phyloP scores from a whole-genome alignment of 1,284 basidiomycete species.

The Fomes fomentarius region DNA sequence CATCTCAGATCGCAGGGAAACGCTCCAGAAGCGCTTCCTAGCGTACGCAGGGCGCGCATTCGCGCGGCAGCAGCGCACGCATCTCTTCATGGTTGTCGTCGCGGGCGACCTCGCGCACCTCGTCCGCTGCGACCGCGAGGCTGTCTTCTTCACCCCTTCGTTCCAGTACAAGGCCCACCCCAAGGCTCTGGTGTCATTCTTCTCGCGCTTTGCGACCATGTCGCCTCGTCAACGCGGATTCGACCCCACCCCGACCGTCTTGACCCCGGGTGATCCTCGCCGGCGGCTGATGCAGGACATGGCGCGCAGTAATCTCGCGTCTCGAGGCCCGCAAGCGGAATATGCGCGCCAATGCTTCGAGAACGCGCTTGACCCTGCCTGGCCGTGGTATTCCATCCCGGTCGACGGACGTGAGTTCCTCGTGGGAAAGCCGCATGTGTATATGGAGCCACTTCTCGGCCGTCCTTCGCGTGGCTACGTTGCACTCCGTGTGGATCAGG shows the following conservation, averaged over 20 bases:
- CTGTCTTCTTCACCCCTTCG: not conserved
- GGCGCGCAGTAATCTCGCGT: not conserved
- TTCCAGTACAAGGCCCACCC: conserved; percentile 8
- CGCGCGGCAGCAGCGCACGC: conserved; percentile 3
- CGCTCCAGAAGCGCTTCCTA: not conserved
- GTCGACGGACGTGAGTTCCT: conserved; percentile 5
- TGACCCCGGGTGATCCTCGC: not conserved
- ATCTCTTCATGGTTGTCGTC: conserved; percentile 3
- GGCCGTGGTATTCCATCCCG: conserved; percentile 5
- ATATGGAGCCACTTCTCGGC: not conserved
- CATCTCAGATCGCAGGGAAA: not conserved
- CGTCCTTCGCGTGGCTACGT: conserved; percentile 2
- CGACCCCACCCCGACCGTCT: conserved; percentile 3
- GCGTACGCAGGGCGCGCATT: not conserved
- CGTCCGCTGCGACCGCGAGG: conserved; percentile 3
- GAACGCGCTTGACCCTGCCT: not conserved
- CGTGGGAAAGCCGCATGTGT: conserved; percentile 3
- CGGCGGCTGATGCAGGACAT: not conserved
- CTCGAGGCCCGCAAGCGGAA: conserved; percentile 2
- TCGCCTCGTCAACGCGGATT: conserved; percentile 4
- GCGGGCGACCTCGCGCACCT: not conserved
- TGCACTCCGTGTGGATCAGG: conserved; percentile 5
- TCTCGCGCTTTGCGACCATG: conserved; percentile 9
- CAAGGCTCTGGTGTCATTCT: conserved; percentile 2
- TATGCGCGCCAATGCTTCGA: conserved; percentile 2